Evolutionary conservation across 2,329 filamentous ascomycete species (phyloP).

Genomic region (Alternaria triticimaculans): DNA sequence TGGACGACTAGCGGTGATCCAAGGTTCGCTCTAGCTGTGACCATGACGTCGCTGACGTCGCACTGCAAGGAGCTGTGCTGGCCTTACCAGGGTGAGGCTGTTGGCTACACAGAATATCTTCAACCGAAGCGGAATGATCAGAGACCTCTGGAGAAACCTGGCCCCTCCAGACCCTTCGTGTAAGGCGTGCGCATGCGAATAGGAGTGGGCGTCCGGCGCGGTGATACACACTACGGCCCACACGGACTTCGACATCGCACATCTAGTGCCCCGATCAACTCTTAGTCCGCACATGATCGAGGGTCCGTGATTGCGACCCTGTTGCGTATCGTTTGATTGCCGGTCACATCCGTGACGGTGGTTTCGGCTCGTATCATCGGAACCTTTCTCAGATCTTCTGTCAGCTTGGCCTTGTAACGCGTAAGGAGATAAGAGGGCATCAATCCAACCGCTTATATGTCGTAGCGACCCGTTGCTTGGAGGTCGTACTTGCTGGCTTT

Average conservation of each 20-base stretch:
- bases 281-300: neutral
- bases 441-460: neutral
- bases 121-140: neutral
- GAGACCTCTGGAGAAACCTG: neutral
- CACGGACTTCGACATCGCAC: neutral
- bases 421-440: neutral
- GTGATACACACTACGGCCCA: neutral
- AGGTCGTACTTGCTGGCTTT: neutral
- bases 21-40: neutral
- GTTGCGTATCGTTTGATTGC: neutral
- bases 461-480: neutral
- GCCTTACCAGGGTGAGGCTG: neutral
- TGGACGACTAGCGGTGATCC: neutral
- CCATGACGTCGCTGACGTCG: neutral
- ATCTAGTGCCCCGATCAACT: neutral
- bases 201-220: neutral
- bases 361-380: neutral
- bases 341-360: neutral
- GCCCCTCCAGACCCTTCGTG: neutral
- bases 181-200: neutral
- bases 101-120: neutral
- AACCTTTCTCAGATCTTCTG: neutral
- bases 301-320: neutral
- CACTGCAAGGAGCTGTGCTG: neutral
- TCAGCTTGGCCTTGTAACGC: neutral